A percentile compares a stretch with the other conserved stretches of the same genome.
These are phyloP conservation scores for Vishniacozyma victoriae DNA, from an alignment of 768 basidiomycete genomes.

Conservation along the genomic window DNA sequence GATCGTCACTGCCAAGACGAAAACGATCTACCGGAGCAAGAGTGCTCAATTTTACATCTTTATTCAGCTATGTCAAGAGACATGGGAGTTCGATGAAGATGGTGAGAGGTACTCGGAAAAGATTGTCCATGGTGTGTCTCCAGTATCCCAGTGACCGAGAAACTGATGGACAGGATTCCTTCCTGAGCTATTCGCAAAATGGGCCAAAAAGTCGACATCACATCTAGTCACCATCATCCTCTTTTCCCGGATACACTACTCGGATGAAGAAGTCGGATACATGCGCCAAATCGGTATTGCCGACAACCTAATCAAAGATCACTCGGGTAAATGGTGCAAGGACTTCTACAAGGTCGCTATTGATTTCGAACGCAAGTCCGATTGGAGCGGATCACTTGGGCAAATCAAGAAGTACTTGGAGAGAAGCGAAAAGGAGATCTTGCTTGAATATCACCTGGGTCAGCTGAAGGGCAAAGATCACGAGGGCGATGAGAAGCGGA, in stretches of 20 bases:
- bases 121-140: constrained; percentile 69
- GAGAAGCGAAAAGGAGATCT: constrained; percentile 83
- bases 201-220: constrained; percentile 77
- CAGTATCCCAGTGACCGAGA: too few relatives aligned
- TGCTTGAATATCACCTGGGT: constrained; percentile 77
- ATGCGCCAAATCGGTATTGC: constrained; percentile 29
- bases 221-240: constrained; percentile 92
- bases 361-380: constrained; percentile 77
- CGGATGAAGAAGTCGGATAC: constrained; percentile 36
- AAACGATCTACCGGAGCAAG: constrained; percentile 78
- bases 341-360: constrained; percentile 95
- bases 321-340: constrained; percentile 76
- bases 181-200: constrained; percentile 76
- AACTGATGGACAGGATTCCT: constrained; percentile 59
- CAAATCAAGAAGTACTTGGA: constrained; percentile 68
- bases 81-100: constrained; percentile 95
- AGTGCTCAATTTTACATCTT: constrained; percentile 90
- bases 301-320: constrained; percentile 58
- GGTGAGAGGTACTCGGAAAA: constrained; percentile 95
- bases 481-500: constrained; percentile 30
- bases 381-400: constrained; percentile 82
- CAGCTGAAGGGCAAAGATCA: constrained; percentile 16
- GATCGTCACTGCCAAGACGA: constrained; percentile 72
- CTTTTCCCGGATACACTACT: constrained; percentile 71
- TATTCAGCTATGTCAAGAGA: constrained; percentile 90